Base-by-base conservation (phyloP, 2,329 filamentous ascomycete species). In the Aspergillus ustus region DNA sequence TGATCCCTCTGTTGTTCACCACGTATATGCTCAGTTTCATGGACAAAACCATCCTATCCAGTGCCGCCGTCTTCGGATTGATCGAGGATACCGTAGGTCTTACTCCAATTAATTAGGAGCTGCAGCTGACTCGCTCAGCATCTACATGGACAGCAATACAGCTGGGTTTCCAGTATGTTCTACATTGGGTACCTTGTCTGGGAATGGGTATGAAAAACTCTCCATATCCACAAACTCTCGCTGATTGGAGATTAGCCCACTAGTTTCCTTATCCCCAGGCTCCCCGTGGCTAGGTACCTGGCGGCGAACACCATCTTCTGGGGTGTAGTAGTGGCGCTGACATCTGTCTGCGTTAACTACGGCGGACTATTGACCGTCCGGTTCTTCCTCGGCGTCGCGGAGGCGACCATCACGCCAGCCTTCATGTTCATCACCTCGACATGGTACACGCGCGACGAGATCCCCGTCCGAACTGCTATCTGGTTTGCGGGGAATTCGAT, bases 1-100 rank as follows among this genome's bases (percentile, higher is more conserved):
- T 88, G 9, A 81, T 88, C 5, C 84, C 86, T 0, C 73, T 88
- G 11, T 72, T 88, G 9, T 87, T 87, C 62, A 65, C 83, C 46
- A 86, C 83, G 0, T 88, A 88, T 67, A 83, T 83, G 75, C 71
- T 88, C 63, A 85, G 86, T 67, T 87, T 87, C 60, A 85, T 88
- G 78, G 86, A 88, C 71, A 88, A 88, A 69, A 82, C 81, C 0
- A 85, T 85, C 59, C 69, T 86, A 1, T 84, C 83, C 0, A 85
- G 81, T 61, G 85, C 85, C 0, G 78, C 84, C 4, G 83, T 87
- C 0, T 87, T 87, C 65, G 85, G 84, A 0, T 68, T 86, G n/a
- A 74, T 75, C 6, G 73, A 83, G 1, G 84, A 86, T 66, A 73
- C 70, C 6, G 70, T 73, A 52, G 31, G 59, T 31, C 45, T 44